Percentiles rank a stretch among this genome's conserved stretches.
Evolutionary conservation across 257 asterid species (phyloP).

Genomic region (Thymus quinquecostatus): DNA sequence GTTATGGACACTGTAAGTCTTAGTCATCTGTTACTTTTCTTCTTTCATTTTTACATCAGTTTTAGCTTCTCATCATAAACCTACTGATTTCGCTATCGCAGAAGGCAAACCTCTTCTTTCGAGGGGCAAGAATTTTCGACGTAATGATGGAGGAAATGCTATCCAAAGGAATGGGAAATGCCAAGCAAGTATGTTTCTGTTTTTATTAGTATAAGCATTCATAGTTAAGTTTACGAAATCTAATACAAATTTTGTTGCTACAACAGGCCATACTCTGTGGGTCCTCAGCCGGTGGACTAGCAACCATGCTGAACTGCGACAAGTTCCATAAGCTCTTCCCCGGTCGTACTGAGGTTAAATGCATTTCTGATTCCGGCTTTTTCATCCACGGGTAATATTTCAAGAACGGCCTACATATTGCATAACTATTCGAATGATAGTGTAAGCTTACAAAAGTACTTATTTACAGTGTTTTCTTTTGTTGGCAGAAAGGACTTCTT

Average conservation of each 20-base stretch:
- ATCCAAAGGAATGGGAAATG: slow-evolving; percentile 38
- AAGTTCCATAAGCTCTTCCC: slow-evolving; percentile 2
- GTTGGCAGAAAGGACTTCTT: neutral
- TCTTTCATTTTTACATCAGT: no score
- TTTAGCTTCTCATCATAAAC: neutral
- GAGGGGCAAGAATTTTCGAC: slow-evolving; percentile 40
- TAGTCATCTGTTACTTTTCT: no score
- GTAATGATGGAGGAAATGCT: slow-evolving; percentile 36
- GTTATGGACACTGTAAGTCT: slow-evolving; percentile 38
- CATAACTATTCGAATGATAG: no score
- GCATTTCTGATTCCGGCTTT: slow-evolving; percentile 23
- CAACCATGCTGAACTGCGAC: no score
- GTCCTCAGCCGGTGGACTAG: no score
- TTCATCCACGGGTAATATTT: slow-evolving; percentile 13
- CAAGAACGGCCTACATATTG: no score
- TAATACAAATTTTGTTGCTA: no score
- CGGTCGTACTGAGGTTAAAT: slow-evolving; percentile 29
- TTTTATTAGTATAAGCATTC: no score
- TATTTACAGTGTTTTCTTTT: no score
- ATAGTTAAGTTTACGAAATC: no score
- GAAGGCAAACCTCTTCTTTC: slow-evolving; percentile 24
- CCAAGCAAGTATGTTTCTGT: slow-evolving; percentile 24
- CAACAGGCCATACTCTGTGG: no score
- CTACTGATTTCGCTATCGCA: neutral
- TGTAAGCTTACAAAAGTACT: no score